phyloP scores from a whole-genome alignment of 73 alveolate genomes.

The Paramecium caudatum region DNA sequence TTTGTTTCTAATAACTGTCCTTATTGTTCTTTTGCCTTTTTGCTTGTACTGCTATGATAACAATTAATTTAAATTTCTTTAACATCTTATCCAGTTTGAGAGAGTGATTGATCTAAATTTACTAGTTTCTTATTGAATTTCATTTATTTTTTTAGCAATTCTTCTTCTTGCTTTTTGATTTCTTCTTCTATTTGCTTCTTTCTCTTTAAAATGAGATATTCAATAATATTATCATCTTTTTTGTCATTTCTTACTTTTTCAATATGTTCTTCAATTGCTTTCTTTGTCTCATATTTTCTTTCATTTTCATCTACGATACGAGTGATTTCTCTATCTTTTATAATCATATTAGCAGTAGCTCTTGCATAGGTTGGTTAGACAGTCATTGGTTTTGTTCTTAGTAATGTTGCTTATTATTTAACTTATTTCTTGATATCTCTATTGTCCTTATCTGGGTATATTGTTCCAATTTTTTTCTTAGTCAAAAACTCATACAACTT shows the following conservation, averaged over 20 bases:
- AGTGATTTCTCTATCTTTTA: slow-evolving; percentile 73
- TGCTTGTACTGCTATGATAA: slow-evolving; percentile 72
- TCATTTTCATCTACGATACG: slow-evolving; percentile 72
- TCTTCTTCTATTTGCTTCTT: slow-evolving; percentile 72
- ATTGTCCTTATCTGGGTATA: slow-evolving; percentile 67
- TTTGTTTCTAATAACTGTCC: slow-evolving; percentile 70
- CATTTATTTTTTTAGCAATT: slow-evolving; percentile 65
- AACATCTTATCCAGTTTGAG: slow-evolving; percentile 64
- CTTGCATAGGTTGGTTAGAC: slow-evolving; percentile 70
- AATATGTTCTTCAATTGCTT: slow-evolving; percentile 62
- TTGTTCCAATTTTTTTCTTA: slow-evolving; percentile 49
- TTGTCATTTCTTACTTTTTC: slow-evolving; percentile 71
- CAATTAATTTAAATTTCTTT: slow-evolving; percentile 73
- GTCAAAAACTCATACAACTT: slow-evolving; percentile 71
- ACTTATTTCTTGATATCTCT: slow-evolving; percentile 55
- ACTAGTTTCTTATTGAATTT: slow-evolving; percentile 70
- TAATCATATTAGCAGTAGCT: slow-evolving; percentile 70
- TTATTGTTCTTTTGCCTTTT: slow-evolving; percentile 73
- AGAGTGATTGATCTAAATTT: slow-evolving; percentile 43
- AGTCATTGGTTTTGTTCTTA: slow-evolving; percentile 23
- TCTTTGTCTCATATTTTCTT: slow-evolving; percentile 59
- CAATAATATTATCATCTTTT: slow-evolving; percentile 72
- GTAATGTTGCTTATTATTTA: slow-evolving; percentile 30
- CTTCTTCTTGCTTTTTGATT: slow-evolving; percentile 73
- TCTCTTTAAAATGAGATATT: slow-evolving; percentile 61